Evolutionary conservation across 225 moss, liverwort and hornwort genomes (phyloP).

Genomic region (Pleurozium schreberi): DNA sequence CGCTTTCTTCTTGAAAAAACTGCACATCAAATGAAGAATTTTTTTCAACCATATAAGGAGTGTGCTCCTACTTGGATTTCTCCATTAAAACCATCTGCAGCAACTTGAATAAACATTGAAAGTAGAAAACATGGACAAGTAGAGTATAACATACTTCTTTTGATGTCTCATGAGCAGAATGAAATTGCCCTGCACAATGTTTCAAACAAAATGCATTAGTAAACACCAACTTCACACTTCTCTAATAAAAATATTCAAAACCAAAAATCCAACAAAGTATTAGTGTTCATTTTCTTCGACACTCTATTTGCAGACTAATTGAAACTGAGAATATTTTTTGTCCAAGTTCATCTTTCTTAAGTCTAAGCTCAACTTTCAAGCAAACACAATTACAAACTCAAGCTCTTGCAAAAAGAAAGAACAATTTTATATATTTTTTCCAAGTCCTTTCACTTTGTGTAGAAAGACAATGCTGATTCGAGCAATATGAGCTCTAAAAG

Average conservation of each 20-base stretch:
- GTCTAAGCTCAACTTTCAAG: neutral
- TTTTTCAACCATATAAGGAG: neutral
- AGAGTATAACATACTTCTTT: constrained; percentile 6
- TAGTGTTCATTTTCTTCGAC: neutral
- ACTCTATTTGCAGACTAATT: neutral
- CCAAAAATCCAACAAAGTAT: neutral
- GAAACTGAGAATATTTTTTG: neutral
- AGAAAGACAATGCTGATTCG: neutral
- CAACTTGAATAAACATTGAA: neutral
- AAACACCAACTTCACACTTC: neutral
- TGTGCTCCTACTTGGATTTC: neutral
- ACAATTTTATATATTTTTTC: neutral
- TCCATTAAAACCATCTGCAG: neutral
- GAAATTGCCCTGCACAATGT: constrained; percentile 4
- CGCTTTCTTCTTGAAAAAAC: constrained; percentile 21
- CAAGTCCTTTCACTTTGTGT: neutral
- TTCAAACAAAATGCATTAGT: neutral
- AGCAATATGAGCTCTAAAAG: too few species aligned
- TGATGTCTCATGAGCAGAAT: constrained; percentile 3
- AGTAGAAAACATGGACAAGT: neutral
- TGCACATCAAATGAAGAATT: neutral
- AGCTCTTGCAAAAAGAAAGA: neutral
- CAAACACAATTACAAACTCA: neutral
- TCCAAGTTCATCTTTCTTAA: neutral
- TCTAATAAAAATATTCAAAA: neutral